Evolutionary conservation across 352 stramenopile species (phyloP).

Genomic region (Phytophthora foliorum): DNA sequence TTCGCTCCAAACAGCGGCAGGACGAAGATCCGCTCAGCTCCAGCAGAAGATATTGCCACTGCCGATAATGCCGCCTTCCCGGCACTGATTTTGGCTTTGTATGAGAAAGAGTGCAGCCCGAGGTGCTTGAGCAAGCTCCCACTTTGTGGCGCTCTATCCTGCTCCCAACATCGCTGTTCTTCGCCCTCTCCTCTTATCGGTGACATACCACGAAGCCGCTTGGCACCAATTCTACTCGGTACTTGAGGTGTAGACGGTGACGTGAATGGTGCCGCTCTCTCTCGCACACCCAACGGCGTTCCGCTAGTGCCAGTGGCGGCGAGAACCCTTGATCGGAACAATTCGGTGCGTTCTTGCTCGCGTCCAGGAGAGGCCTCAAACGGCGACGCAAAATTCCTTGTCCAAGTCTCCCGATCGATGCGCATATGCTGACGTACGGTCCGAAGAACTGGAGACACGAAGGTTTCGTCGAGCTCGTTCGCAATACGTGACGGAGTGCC

Average conservation of each 20-base stretch:
- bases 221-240: slow-evolving; percentile 16
- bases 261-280: slow-evolving; percentile 28
- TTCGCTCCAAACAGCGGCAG: slow-evolving; percentile 76
- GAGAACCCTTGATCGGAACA: slow-evolving; percentile 57
- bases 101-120: slow-evolving; percentile 1
- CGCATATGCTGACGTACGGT: slow-evolving; percentile 66
- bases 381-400: slow-evolving; percentile 73
- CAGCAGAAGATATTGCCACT: slow-evolving; percentile 19
- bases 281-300: slow-evolving; percentile 24
- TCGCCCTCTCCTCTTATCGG: slow-evolving; percentile 30
- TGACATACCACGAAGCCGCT: slow-evolving; percentile 29
- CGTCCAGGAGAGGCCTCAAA: slow-evolving; percentile 66
- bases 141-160: background rate
- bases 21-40: slow-evolving; percentile 58
- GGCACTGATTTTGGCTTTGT: slow-evolving; percentile 9
- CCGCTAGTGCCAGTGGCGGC: slow-evolving; percentile 5
- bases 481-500: slow-evolving; percentile 35
- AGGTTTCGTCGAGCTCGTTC: slow-evolving; percentile 58
- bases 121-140: slow-evolving; percentile 19
- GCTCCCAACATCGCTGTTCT: slow-evolving; percentile 8
- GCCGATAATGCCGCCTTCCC: slow-evolving; percentile 37
- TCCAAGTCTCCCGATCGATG: slow-evolving; percentile 77
- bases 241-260: slow-evolving; percentile 34
- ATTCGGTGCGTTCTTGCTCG: slow-evolving; percentile 60
- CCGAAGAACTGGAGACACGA: slow-evolving; percentile 70